These are phyloP conservation scores for Knoxia roxburghii DNA, from an alignment of 257 asterid species.

Conservation along the genomic window DNA sequence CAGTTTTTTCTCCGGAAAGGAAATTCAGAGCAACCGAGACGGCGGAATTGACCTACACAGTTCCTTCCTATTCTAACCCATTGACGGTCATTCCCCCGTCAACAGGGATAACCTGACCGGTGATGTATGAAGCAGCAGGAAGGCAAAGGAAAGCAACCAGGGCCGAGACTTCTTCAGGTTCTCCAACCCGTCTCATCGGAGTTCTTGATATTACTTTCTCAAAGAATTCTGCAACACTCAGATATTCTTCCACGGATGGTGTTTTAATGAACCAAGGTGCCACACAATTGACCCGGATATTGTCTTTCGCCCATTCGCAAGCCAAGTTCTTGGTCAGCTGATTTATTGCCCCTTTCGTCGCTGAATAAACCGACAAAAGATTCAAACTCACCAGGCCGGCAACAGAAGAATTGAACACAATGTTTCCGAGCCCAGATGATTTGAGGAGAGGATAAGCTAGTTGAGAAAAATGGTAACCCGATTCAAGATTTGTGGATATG, in stretches of 20 bases:
- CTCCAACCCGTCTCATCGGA: slow-evolving; percentile 7
- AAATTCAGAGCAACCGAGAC: no score
- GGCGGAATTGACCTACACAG: no score
- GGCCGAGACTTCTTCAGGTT: slow-evolving; percentile 12
- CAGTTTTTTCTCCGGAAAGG: no score
- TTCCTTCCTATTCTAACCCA: background rate
- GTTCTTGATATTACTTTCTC: slow-evolving; percentile 9
- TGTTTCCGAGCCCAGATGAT: background rate
- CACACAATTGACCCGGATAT: background rate
- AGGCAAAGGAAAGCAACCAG: slow-evolving; percentile 14
- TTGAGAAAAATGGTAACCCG: background rate
- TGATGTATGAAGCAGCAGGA: slow-evolving; percentile 11
- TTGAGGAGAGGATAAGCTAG: background rate
- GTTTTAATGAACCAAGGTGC: background rate
- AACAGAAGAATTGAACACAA: background rate
- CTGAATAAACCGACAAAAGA: background rate
- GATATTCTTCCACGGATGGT: background rate
- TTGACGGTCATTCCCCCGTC: slow-evolving; percentile 6
- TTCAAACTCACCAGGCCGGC: background rate
- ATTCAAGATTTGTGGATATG: background rate
- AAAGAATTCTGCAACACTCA: no score
- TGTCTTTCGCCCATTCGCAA: background rate
- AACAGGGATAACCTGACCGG: slow-evolving; percentile 8
- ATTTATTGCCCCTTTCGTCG: background rate
- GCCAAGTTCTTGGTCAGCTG: background rate